These are phyloP conservation scores for Saccharata proteae DNA, from an alignment of 2,329 filamentous ascomycete species.

Conservation along the genomic window DNA sequence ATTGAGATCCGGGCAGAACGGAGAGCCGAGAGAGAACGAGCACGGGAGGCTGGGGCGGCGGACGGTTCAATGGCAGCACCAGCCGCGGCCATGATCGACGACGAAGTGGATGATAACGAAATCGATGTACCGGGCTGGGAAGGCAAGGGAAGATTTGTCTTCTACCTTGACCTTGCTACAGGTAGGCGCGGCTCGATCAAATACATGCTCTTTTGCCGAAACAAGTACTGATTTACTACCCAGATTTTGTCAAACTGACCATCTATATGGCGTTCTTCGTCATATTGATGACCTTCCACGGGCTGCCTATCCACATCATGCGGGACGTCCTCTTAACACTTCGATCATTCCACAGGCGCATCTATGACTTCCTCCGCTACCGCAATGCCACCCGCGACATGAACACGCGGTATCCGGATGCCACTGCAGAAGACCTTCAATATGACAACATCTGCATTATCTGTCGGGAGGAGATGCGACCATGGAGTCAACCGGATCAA, in stretches of 20 bases:
- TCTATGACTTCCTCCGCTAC: constrained; percentile 82
- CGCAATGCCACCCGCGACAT: constrained; percentile 87
- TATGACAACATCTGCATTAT: constrained; percentile 95
- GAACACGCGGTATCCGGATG: constrained; percentile 82
- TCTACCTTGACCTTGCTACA: constrained; percentile 74
- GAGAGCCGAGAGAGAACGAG: constrained; percentile 30
- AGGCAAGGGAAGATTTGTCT: constrained; percentile 82
- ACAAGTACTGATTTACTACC: no score
- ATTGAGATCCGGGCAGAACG: constrained; percentile 46
- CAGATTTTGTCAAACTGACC: constrained; percentile 80
- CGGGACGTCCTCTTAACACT: constrained; percentile 90
- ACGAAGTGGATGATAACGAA: constrained; percentile 83
- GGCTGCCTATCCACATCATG: constrained; percentile 91
- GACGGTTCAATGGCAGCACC: constrained; percentile 20
- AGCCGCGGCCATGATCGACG: constrained; percentile 46
- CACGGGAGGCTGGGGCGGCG: constrained; percentile 32
- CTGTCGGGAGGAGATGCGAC: constrained; percentile 88
- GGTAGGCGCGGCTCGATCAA: constrained; percentile 42
- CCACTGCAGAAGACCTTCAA: constrained; percentile 70
- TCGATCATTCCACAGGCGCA: constrained; percentile 77
- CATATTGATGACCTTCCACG: constrained; percentile 87
- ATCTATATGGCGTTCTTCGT: constrained; percentile 89
- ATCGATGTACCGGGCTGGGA: constrained; percentile 95
- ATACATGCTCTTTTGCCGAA: constrained; percentile 3
- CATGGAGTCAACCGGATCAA: constrained; percentile 47